A percentile compares a stretch with the other conserved stretches of the same genome.
Conservation (phyloP, 2,329 filamentous ascomycete species). For the Penicillium corylophilum region DNA sequence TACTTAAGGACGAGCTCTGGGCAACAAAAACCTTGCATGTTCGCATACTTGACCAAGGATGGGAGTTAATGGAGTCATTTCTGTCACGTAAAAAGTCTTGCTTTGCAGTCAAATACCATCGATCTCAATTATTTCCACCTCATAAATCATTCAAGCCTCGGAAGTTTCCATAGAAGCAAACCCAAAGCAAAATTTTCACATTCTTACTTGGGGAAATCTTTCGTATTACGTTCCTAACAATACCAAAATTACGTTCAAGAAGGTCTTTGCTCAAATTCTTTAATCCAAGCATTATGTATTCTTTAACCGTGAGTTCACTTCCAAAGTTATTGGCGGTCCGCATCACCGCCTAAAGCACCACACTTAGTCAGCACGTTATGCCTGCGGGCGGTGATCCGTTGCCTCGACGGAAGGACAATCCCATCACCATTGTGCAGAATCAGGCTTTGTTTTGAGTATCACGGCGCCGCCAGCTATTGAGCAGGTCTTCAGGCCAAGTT, state of each 20-base stretch:
- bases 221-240: not conserved
- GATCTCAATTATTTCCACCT: not conserved
- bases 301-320: not conserved
- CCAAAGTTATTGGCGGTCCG: no score
- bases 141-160: not conserved
- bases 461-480: not conserved
- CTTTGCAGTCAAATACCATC: conserved; percentile 7
- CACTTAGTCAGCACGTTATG: not conserved
- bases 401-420: not conserved
- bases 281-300: not conserved
- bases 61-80: conserved; percentile 27
- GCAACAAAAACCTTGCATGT: conserved; percentile 23
- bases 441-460: no score
- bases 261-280: not conserved
- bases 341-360: conserved; percentile 1
- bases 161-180: not conserved
- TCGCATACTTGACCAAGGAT: conserved; percentile 28
- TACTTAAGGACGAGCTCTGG: conserved; percentile 38
- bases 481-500: no score
- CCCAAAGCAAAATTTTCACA: not conserved
- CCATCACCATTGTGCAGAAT: not conserved
- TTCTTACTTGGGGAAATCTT: not conserved
- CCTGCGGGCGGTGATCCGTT: not conserved
- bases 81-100: conserved; percentile 16
- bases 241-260: not conserved